Base-by-base conservation (phyloP, 2,329 filamentous ascomycete species). In the Stromatinia cepivora region DNA sequence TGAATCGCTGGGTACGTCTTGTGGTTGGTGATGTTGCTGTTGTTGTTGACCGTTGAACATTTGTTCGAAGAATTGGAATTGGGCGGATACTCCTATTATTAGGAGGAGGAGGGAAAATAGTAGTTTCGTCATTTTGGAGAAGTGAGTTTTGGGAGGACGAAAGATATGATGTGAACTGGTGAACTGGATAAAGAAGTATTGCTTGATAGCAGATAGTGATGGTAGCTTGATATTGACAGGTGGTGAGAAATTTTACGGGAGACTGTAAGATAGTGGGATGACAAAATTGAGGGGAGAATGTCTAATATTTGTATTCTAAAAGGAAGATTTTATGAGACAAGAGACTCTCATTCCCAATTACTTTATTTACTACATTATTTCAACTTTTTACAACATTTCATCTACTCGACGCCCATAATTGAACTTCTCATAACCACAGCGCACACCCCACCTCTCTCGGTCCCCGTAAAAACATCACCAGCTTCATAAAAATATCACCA, bases 61-160 rank as follows among this genome's bases (percentile, higher is more conserved):
- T 77, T 98, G 93, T 79, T 97, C 94, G 82, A 98, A 99, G 86
- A 99, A 97, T 78, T 92, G 91, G 80, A 98, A 98, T 81, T 98
- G 94, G 15, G 92, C 92, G 69, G 86, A 82, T 5, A 85, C 88
- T 22, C 82, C 76, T 45, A 87, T 80, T 71, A 87, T 81, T 70
- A 92, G 78, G 39, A 93, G 79, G 63, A 91, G 81, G 22, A 93
- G 78, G 11, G 72, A 73, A 57, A 50, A 79, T 58, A 79, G 64
- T 9, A 75, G 64, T 45, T 74, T 74, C 61, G 74, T 56, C 77
- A 78, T 78, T 67, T 69, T 72, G n/a, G 39, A 8, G 7, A 45
- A 4, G 56, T 34, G 10, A 9, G 4, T 4, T 17, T 4, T 48
- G 17, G 1, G n/a, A 17, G 31, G 15, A 15, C 36, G 6, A 57